Evolutionary conservation across 2,329 filamentous ascomycete genomes (phyloP).

Genomic region (Echinosphaeria canescens): DNA sequence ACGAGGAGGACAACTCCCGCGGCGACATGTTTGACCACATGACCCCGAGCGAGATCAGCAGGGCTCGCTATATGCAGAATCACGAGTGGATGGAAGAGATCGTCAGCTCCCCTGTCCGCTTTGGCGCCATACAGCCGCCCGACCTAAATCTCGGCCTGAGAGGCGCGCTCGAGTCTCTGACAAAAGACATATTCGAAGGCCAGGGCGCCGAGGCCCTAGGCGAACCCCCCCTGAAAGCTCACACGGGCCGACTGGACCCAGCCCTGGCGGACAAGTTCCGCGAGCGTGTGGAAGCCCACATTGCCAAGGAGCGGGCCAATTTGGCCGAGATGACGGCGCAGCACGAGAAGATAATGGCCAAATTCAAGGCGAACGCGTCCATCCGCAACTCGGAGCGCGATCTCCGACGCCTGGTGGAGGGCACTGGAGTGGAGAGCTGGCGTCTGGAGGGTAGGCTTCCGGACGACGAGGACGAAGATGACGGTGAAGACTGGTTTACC

Average conservation of each 20-base stretch:
- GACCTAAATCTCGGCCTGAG: conserved; percentile 72
- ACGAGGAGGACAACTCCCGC: conserved; percentile 73
- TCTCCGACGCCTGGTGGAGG: conserved; percentile 42
- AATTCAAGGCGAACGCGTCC: conserved; percentile 47
- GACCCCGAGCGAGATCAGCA: conserved; percentile 74
- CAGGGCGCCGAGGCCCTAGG: conserved; percentile 25
- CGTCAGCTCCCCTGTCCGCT: conserved; percentile 71
- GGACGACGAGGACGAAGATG: conserved; percentile 28
- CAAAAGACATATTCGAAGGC: conserved; percentile 64
- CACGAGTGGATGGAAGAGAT: conserved; percentile 99
- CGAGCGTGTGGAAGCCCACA: conserved; percentile 50
- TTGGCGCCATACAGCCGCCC: conserved; percentile 65
- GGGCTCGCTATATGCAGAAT: conserved; percentile 76
- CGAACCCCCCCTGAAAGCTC: conserved; percentile 29
- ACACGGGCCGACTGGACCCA: conserved; percentile 44
- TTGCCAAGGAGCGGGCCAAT: conserved; percentile 54
- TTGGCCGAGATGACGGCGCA: conserved; percentile 67
- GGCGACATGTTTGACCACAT: conserved; percentile 82
- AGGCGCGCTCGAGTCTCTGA: conserved; percentile 63
- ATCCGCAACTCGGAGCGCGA: conserved; percentile 58
- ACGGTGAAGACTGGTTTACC: conserved; percentile 14
- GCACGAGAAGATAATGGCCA: conserved; percentile 55
- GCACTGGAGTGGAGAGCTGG: conserved; percentile 37
- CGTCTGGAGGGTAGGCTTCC: conserved; percentile 35
- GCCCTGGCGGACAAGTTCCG: conserved; percentile 72